These are phyloP conservation scores for Cladosporium sp. DNA, from an alignment of 2,329 filamentous ascomycete species.

Conservation along the genomic window DNA sequence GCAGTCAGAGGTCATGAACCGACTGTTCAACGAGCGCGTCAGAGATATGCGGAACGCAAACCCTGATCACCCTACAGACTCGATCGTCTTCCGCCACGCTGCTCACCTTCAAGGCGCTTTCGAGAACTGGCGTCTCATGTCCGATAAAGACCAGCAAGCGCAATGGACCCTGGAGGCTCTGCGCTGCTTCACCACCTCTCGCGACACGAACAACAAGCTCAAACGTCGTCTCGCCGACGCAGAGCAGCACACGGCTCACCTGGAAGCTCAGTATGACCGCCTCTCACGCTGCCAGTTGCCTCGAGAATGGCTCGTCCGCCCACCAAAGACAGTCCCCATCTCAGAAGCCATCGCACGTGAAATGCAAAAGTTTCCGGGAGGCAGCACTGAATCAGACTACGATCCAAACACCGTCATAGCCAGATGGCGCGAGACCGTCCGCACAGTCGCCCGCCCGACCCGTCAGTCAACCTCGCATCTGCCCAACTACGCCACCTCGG, in stretches of 20 bases:
- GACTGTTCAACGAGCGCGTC: constrained; percentile 35
- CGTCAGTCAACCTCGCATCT: constrained; percentile 14
- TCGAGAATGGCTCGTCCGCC: constrained; percentile 37
- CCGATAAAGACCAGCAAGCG: constrained; percentile 49
- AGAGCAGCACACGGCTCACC: constrained; percentile 45
- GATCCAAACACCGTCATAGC: constrained; percentile 34
- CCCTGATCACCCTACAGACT: constrained; percentile 45
- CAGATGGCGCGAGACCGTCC: constrained; percentile 34
- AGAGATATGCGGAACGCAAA: constrained; percentile 37
- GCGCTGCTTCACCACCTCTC: constrained; percentile 47
- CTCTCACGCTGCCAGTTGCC: constrained; percentile 38
- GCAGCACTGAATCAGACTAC: constrained; percentile 28
- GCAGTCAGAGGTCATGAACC: constrained; percentile 69
- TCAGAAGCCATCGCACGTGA: constrained; percentile 40
- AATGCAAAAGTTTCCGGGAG: constrained; percentile 21
- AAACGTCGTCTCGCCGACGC: constrained; percentile 44
- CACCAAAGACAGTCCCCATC: constrained; percentile 42
- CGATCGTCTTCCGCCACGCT: constrained; percentile 69
- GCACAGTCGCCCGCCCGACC: constrained; percentile 27
- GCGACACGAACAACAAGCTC: constrained; percentile 42
- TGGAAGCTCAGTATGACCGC: constrained; percentile 41
- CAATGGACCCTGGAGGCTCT: constrained; percentile 52
- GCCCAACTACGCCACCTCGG: constrained; percentile 18
- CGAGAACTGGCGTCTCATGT: constrained; percentile 71
- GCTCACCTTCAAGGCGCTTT: constrained; percentile 78